Evolutionary conservation across 108 stramenopile species (phyloP), one percentile per base, ranked within the genome.

Genomic region (Seminavis robusta): DNA sequence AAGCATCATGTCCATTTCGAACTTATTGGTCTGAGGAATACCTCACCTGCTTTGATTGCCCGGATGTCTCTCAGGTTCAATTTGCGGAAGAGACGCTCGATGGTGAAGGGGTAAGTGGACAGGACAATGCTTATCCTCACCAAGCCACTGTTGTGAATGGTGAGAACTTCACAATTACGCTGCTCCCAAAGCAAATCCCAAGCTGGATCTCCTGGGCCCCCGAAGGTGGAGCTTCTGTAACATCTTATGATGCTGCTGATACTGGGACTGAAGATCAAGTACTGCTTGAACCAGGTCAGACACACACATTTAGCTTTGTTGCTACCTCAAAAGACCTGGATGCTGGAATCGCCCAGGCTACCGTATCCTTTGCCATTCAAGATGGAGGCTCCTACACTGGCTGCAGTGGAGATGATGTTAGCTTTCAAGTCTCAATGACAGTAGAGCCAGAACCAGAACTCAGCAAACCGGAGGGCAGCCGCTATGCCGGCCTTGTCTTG

Each of bases 301-400:
- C n/a, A n/a, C n/a, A n/a, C n/a, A n/a, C n/a, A n/a, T n/a, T n/a
- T n/a, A n/a, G n/a, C n/a, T n/a, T n/a, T n/a, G n/a, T n/a, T n/a
- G n/a, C n/a, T n/a, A n/a, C n/a, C n/a, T n/a, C n/a, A n/a, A n/a
- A n/a, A n/a, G n/a, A 9, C 3, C 17, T 21, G n/a, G 27, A 53
- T 37, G 52, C 64, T 13, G 64, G 64, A 33, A 58, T 24, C 11
- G 58, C 46, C 28, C 17, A 16, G 13, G 58, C 32, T 4, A 45
- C 46, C 5, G 46, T 44, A 20, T 4, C 43, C n/a, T 65, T 65
- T 48, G 64, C 46, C 1, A 47, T 65, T 15, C 45, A 49, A 25
- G n/a, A n/a, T n/a, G 56, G 56, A 34, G 56, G 45, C n/a, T 10
- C 47, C 31, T 65, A 46, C 36, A 56, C 55, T 38, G 64, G 64